Base-by-base conservation (phyloP, 1,284 basidiomycete species). In the Ceratobasidium theobromae region DNA sequence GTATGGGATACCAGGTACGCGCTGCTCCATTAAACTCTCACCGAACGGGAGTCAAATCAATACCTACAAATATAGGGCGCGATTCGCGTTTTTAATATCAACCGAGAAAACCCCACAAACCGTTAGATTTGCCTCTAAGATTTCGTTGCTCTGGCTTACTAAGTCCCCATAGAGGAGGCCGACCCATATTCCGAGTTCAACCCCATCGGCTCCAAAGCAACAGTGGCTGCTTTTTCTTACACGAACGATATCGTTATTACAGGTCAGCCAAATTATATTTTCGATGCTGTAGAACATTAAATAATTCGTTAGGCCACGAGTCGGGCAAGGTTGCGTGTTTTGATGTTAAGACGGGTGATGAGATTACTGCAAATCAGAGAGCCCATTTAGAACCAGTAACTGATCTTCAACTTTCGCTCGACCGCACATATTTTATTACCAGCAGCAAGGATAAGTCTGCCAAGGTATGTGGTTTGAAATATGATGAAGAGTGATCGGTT, bases 381-480 rank as follows among this genome's bases (percentile, higher is more conserved):
- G 91, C 91, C 4, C 95, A 97, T 76, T 78, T 84, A 69, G 91
- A 91, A 71, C 78, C 81, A 69, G 90, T 97, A 62, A 98, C 95
- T 33, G 97, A 99, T 77, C 79, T 99, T 68, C 97, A 99, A 76
- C 79, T 98, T 72, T 88, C 88, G 72, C 84, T 86, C 28, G 97
- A 99, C 77, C 83, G 91, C 66, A 91, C 93, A 25, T 98, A 98
- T 78, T 97, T 98, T 76, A 84, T 98, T 75, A 99, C 97, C 2
- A 91, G 91, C 73, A 92, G 89, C 78, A 98, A 98, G 79, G 97
- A 99, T 79, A 98, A 99, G 81, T 89, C 87, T 38, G 92, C 97
- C 25, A 87, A 93, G 79, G 92, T 95, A 71, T 67, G 87, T 80
- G 4, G 11, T 32, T 21, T 21, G 38, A 12, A 30, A 8, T 35